These are phyloP conservation scores for Skeletonema tropicum DNA, from an alignment of 108 stramenopile genomes.

Conservation along the genomic window DNA sequence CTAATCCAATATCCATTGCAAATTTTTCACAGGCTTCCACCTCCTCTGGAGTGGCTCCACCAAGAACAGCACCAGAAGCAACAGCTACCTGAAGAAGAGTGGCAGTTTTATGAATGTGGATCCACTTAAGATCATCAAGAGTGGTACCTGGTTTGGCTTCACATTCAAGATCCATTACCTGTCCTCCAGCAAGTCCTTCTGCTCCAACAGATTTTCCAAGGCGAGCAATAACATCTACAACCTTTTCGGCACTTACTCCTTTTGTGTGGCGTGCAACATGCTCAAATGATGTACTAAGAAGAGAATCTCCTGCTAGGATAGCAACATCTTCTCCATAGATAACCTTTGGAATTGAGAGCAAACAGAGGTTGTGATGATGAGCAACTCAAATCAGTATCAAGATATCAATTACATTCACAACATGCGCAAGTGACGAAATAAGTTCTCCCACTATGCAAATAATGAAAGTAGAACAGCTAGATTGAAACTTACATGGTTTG, in stretches of 20 bases:
- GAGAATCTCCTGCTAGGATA: slow-evolving; percentile 93
- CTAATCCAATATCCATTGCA: slow-evolving; percentile 94
- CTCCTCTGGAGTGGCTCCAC: slow-evolving; percentile 89
- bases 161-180: slow-evolving; percentile 95
- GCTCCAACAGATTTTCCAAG: slow-evolving; percentile 91
- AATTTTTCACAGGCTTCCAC: slow-evolving; percentile 88
- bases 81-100: slow-evolving; percentile 92
- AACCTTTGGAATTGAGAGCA: slow-evolving; percentile 55
- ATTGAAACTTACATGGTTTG: slow-evolving; percentile 82
- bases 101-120: slow-evolving; percentile 97
- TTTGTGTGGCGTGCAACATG: slow-evolving; percentile 79
- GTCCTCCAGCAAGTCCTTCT: slow-evolving; percentile 92
- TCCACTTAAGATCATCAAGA: slow-evolving; percentile 94
- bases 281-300: slow-evolving; percentile 77
- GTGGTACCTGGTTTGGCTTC: slow-evolving; percentile 91
- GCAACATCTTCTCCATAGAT: slow-evolving; percentile 96
- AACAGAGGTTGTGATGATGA: slow-evolving; percentile 4
- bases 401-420: background rate
- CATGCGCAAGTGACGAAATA: background rate
- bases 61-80: slow-evolving; percentile 90
- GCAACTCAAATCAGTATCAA: background rate
- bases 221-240: slow-evolving; percentile 89
- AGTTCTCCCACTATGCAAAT: background rate
- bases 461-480: background rate
- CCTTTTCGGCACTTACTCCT: slow-evolving; percentile 70